phyloP scores from a whole-genome alignment of 768 basidiomycete genomes.

The Leccinellum rugosiceps region DNA sequence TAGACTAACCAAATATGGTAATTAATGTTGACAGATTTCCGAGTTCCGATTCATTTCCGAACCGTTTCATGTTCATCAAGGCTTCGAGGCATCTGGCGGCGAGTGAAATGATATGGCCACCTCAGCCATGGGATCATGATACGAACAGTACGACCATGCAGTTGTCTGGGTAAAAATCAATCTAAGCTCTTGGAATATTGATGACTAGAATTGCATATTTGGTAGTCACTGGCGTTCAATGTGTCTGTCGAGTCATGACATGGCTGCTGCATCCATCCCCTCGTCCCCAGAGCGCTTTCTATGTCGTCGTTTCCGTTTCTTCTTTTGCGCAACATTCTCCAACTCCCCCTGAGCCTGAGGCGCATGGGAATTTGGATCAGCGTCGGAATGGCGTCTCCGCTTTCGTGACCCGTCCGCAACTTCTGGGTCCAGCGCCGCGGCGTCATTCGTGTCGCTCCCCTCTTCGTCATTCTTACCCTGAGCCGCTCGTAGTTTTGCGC shows the following conservation, averaged over 20 bases:
- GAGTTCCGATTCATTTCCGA: conserved; percentile 2
- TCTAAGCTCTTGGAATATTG: not conserved
- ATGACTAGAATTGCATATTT: not conserved
- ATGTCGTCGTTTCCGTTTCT: conserved; percentile 42
- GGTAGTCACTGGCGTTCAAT: not conserved
- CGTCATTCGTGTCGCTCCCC: not conserved
- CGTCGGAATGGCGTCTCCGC: conserved; percentile 18
- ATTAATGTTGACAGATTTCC: not conserved
- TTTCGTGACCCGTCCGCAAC: conserved; percentile 4
- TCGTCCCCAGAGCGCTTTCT: conserved; percentile 29
- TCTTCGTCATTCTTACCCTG: conserved; percentile 15
- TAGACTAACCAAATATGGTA: conserved; percentile 17
- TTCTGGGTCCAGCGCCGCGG: not conserved
- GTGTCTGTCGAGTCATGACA: not conserved
- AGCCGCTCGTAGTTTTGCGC: conserved; percentile 46
- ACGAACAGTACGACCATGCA: not conserved
- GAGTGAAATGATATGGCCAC: not conserved
- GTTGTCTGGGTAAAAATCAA: not conserved
- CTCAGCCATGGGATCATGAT: not conserved
- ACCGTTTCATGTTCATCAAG: not conserved
- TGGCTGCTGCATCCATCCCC: not conserved
- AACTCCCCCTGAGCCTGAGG: conserved; percentile 5
- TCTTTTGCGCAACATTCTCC: conserved; percentile 21
- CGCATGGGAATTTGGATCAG: conserved; percentile 5
- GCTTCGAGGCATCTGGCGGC: not conserved